Percentiles rank a stretch among this genome's conserved stretches.
Evolutionary conservation across 2,329 filamentous ascomycete genomes (phyloP).

Genomic region (Parascedosporium putredinis): DNA sequence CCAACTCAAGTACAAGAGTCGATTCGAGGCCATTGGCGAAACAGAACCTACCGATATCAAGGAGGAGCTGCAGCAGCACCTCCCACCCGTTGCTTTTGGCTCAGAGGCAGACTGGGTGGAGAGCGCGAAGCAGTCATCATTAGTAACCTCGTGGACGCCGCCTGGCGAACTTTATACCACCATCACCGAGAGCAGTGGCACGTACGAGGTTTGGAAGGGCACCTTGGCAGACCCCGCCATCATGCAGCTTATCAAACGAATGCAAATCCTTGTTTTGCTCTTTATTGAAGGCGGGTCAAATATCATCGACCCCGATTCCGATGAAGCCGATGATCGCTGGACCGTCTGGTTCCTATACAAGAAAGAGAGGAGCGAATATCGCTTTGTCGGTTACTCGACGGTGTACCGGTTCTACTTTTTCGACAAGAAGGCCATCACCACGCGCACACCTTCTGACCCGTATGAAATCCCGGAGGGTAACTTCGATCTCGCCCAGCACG

Average conservation of each 20-base stretch:
- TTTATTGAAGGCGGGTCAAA: conserved; percentile 90
- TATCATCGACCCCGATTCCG: conserved; percentile 47
- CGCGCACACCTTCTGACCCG: conserved; percentile 18
- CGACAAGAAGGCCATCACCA: conserved; percentile 26
- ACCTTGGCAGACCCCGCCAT: conserved; percentile 60
- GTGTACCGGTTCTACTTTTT: conserved; percentile 77
- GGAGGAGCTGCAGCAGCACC: conserved; percentile 50
- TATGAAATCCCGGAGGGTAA: conserved; percentile 35
- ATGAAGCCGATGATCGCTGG: conserved; percentile 64
- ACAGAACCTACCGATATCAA: conserved; percentile 60
- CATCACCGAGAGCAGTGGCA: conserved; percentile 49
- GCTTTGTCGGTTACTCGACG: conserved; percentile 81
- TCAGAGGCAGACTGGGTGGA: conserved; percentile 51
- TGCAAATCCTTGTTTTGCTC: conserved; percentile 74
- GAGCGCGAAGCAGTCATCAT: conserved; percentile 35
- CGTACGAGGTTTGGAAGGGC: conserved; percentile 79
- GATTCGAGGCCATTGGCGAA: conserved; percentile 59
- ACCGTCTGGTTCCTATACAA: conserved; percentile 81
- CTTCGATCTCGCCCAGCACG: conserved; percentile 48
- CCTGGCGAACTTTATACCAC: conserved; percentile 62
- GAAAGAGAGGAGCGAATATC: conserved; percentile 57
- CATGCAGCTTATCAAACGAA: conserved; percentile 61
- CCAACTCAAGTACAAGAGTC: conserved; percentile 59
- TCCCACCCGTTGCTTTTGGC: conserved; percentile 65
- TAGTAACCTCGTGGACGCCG: conserved; percentile 45